Percentiles rank a stretch among this genome's conserved stretches.
Conservation (phyloP, 129 eudicot species). For the Centella asiatica region DNA sequence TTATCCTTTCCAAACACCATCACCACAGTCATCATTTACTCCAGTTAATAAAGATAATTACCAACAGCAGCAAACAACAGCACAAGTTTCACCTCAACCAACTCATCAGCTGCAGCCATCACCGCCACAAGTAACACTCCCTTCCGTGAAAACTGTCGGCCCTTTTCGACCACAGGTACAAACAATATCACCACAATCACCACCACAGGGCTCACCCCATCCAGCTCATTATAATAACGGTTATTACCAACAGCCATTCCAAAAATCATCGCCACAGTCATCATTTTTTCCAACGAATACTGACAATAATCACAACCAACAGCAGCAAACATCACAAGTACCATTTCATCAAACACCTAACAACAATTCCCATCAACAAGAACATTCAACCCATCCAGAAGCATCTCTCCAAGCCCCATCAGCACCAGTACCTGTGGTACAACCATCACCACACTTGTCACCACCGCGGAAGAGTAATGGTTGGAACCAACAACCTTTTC, state of each 20-base stretch:
- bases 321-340: too few relatives aligned
- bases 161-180: background rate
- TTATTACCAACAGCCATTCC: background rate
- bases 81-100: constrained; percentile 4
- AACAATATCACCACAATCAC: background rate
- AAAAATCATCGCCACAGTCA: constrained; percentile 2
- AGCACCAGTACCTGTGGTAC: too few relatives aligned
- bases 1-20: background rate
- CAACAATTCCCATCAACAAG: too few relatives aligned
- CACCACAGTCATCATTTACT: constrained; percentile 1
- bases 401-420: too few relatives aligned
- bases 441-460: background rate
- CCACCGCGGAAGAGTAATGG: background rate
- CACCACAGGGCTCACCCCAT: background rate
- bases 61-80: too few relatives aligned
- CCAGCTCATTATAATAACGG: background rate
- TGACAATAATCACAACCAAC: background rate
- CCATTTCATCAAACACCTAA: too few relatives aligned
- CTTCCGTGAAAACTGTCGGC: too few relatives aligned
- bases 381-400: too few relatives aligned
- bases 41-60: too few relatives aligned
- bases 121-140: too few relatives aligned
- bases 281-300: background rate
- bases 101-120: constrained; percentile 5
- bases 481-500: background rate